Base-by-base conservation (phyloP, 306 rosid species). In the Prunus dulcis region DNA sequence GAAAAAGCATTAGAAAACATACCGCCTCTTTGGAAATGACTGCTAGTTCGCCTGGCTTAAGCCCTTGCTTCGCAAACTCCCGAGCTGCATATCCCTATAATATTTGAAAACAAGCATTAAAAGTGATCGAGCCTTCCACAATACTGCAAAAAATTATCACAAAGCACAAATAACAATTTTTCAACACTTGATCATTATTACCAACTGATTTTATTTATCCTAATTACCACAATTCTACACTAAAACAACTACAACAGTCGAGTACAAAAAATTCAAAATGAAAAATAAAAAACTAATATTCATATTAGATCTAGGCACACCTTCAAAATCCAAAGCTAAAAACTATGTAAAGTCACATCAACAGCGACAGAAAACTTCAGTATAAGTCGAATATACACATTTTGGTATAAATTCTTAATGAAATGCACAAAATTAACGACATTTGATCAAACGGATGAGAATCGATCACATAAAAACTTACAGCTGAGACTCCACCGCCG, bases 401-500 rank as follows among this genome's bases (percentile, higher is more conserved):
- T n/a, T 53, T 4, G 51, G 9, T 15, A 4, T 23, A 3, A 12
- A 27, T 41, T 50, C 51, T 11, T 13, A 19, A 11, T 15, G 1
- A 3, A 73, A 3, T 1, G 49, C 55, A 2, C 17, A 64, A 73
- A 66, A 46, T 27, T 1, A 72, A 38, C 19, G 2, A 57, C 66
- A 2, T n/a, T 8, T 5, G 75, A 64, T 67, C 25, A 56, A 79
- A 53, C 28, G 62, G 45, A 49, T 1, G 17, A 73, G 65, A 63
- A 69, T 3, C 38, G 49, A 66, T 50, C 72, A 75, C n/a, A 34
- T 46, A 32, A 56, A 73, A 78, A 83, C 98, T 88, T 81, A 95
- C 98, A n/a, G 97, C 96, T 3, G 98, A 34, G 46, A 95, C 98
- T 55, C 98, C 98, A 75, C 98, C 98, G 0, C 98, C 98, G 69